Evolutionary conservation across 257 asterid genomes (phyloP), one percentile per base, ranked within the genome.

Genomic region (Solanum pinnatisectum): DNA sequence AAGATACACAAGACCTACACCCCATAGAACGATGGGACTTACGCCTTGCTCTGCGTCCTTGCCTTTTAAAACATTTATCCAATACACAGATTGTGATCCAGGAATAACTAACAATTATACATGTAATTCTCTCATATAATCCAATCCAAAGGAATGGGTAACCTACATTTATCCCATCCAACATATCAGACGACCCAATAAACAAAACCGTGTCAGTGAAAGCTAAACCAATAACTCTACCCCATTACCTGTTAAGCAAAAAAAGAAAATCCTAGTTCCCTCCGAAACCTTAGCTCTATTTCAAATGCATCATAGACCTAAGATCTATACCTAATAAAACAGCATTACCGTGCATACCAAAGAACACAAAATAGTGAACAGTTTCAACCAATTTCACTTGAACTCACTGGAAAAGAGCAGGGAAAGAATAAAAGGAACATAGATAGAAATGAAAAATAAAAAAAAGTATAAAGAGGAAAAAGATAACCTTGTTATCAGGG

Each of bases 401-500:
- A 56, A 23, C 15, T 63, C 70, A 23, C 15, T 23, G 15, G 30
- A 63, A 63, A 60, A 27, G 76, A 2, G 37, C 23, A 27, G 35
- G 27, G 83, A 59, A 6, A 23, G 70, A 10, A 2, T 59, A 20
- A 59, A 59, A 63, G 70, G 70, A 23, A 63, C 70, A 23, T 10
- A n/a, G 11, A 8, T 20, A 59, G 67, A 59, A 59, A 59, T 59
- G 12, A 59, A 59, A 59, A 59, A 59, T 10, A 63, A 63, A 23
- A 23, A 23, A 63, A 6, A 60, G 3, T 8, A 60, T 9, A 60
- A 60, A n/a, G 30, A 63, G 70, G 70, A 70, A 16, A n/a, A 20
- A 18, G 14, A n/a, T 84, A 86, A 95, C 99, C 98, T 95, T 96
- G 88, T 94, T 94, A 27, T 91, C 93, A 85, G 96, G 95, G 89